Evolutionary conservation across 495 filamentous ascomycete genomes (phyloP), one percentile per base, ranked within the genome.

Genomic region (Daldinia caldariorum): DNA sequence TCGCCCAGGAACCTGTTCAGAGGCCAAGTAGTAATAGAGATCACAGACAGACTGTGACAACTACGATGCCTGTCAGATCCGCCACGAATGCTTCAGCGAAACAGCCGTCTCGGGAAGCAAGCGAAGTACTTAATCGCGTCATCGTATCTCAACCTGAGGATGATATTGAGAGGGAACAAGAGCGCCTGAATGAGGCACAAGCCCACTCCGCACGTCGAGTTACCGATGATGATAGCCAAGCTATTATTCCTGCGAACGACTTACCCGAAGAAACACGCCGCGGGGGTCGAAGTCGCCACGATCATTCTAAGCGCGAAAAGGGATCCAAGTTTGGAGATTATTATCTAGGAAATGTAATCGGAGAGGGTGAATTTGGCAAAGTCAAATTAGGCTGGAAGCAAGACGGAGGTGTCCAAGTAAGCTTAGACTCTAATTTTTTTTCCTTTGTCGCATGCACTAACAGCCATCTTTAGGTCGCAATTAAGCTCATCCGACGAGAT

Each of bases 341-440:
- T 76, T 92, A 95, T 62, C 84, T 99, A 8, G 95, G 95, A 4
- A 93, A 97, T 72, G 97, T 94, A n/a, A 89, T 99, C 31, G 95
- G 95, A 54, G 95, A 98, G 82, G 95, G 95, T 35, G 95, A 99
- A 75, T 99, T 99, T 77, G 95, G 95, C 58, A 99, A 99, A 76
- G 95, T 99, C 72, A 98, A 97, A 79, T 86, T 99, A 73, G 95
- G 95, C n/a, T 99, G 96, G 95, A 98, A 97, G 80, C 89, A 91
- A 76, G 94, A 97, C 79, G 93, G 93, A 31, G 94, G 91, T 63
- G 90, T 97, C 49, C 86, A 90, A 80, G 88, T 89, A 78, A 53
- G 84, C 34, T 41, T 7, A 2, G 22, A 20, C 16, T n/a, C 12
- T 38, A 29, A 38, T 16, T 20, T 26, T 14, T 22, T 13, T n/a